These are phyloP conservation scores for Aspergillus tanneri DNA, from an alignment of 2,329 filamentous ascomycete species.

Conservation along the genomic window DNA sequence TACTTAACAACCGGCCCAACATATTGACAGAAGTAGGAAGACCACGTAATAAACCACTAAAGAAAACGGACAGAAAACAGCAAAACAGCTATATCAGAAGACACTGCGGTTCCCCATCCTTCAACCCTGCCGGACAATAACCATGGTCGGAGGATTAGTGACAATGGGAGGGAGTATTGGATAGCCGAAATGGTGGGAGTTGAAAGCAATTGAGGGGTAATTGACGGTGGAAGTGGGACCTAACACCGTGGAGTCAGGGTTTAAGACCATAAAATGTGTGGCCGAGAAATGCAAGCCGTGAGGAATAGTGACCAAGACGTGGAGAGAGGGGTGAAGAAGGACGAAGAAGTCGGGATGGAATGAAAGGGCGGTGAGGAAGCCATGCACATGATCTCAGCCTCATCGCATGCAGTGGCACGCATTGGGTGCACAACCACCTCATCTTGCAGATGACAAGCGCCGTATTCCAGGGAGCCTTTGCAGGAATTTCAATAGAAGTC, in stretches of 20 bases:
- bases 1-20: constrained; percentile 46
- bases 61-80: constrained; percentile 13
- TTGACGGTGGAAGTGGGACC: not conserved
- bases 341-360: constrained; percentile 10
- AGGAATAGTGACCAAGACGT: constrained; percentile 14
- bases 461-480: not conserved
- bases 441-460: not conserved
- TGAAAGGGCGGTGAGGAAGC: constrained; percentile 31
- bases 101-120: constrained; percentile 36
- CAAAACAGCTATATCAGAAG: constrained; percentile 31
- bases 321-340: constrained; percentile 18
- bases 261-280: not conserved
- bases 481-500: not conserved
- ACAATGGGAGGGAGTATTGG: not conserved
- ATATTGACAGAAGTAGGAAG: constrained; percentile 31
- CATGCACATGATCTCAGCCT: constrained; percentile 31
- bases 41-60: constrained; percentile 3
- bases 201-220: constrained; percentile 10
- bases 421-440: not conserved
- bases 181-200: not conserved
- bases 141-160: constrained; percentile 24
- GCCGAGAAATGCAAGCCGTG: not conserved
- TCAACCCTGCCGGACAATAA: constrained; percentile 29
- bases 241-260: not conserved
- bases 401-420: constrained; percentile 5